Conservation (phyloP, 306 rosid species). For the Fagus sylvatica region DNA sequence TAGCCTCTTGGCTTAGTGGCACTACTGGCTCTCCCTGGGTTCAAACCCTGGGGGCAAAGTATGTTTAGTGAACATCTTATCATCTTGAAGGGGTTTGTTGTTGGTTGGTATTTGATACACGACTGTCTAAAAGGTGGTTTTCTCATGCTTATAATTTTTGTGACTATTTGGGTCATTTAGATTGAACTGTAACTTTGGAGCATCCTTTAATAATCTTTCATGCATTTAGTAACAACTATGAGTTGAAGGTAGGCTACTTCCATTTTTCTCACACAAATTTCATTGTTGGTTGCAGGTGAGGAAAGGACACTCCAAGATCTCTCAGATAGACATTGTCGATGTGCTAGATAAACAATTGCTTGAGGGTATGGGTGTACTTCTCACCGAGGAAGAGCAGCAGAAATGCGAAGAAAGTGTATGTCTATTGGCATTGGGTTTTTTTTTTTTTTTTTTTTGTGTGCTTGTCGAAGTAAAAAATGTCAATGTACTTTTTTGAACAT, state of each 20-base stretch:
- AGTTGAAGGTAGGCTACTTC: constrained; percentile 3
- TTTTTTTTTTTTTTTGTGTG: background rate
- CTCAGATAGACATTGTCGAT: constrained; percentile 76
- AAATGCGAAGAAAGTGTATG: constrained; percentile 88
- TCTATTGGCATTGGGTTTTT: background rate
- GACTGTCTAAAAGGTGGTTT: background rate
- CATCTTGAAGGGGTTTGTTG: background rate
- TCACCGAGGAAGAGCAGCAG: constrained; percentile 95
- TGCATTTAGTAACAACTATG: constrained; percentile 17
- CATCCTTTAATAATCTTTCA: constrained; percentile 10
- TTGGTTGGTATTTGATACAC: background rate
- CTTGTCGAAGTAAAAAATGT: constrained; percentile 11
- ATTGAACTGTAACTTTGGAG: background rate
- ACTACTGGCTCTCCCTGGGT: too few species aligned
- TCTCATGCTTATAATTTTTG: background rate
- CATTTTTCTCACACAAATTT: constrained; percentile 18
- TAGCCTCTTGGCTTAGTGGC: too few species aligned
- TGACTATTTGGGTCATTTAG: background rate
- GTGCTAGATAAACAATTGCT: constrained; percentile 95
- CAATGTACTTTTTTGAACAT: constrained; percentile 5
- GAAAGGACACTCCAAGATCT: constrained; percentile 72
- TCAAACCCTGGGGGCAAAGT: background rate
- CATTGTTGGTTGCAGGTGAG: constrained; percentile 66
- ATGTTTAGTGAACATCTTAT: background rate
- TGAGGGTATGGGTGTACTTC: constrained; percentile 99